Percentiles rank a stretch among this genome's conserved stretches.
These are phyloP conservation scores for Fusarium ramigenum DNA, from an alignment of 2,329 filamentous ascomycete genomes.

Conservation along the genomic window DNA sequence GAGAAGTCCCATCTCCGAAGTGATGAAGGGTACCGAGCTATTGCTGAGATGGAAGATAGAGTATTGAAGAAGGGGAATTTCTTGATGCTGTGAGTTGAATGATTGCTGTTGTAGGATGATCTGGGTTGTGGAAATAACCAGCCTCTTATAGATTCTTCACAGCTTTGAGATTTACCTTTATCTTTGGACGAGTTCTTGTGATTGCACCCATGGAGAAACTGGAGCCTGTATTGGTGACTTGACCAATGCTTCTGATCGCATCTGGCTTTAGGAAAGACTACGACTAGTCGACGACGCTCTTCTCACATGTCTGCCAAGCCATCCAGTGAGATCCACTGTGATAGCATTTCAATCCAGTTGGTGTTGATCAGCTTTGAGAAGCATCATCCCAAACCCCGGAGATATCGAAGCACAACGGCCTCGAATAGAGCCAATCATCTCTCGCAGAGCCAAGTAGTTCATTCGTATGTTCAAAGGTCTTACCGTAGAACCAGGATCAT, in stretches of 20 bases:
- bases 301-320: background rate
- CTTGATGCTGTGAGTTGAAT: no score
- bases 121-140: fast-evolving
- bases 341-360: background rate
- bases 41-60: background rate
- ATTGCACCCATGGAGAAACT: background rate
- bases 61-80: background rate
- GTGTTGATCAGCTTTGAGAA: background rate
- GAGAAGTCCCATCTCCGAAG: background rate
- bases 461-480: no score
- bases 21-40: background rate
- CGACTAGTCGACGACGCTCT: background rate
- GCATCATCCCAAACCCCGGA: background rate
- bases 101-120: background rate
- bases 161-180: fast-evolving
- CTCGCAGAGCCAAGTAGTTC: background rate
- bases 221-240: background rate
- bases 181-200: no score
- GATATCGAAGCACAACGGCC: background rate
- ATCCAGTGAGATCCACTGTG: background rate
- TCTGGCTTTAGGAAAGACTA: background rate
- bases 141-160: background rate
- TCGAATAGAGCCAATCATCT: background rate
- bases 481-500: no score
- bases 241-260: background rate